Evolutionary conservation across 495 filamentous ascomycete genomes (phyloP).

Genomic region (Poronia punctata): DNA sequence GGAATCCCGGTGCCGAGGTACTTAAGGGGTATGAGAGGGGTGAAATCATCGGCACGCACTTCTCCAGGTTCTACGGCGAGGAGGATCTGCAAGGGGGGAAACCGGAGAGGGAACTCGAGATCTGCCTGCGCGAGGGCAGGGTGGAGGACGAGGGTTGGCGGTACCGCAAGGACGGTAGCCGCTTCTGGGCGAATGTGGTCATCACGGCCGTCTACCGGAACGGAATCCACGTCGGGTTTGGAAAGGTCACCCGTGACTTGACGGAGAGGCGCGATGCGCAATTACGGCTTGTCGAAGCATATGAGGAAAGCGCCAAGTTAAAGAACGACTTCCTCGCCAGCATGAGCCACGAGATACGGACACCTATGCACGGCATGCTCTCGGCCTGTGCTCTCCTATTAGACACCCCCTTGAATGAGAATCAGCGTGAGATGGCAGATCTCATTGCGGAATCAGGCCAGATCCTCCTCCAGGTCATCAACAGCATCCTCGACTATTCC

Average conservation of each 20-base stretch:
- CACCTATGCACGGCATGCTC: conserved; percentile 48
- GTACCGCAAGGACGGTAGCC: conserved; percentile 52
- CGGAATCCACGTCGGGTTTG: conserved; percentile 54
- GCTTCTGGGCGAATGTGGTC: conserved; percentile 63
- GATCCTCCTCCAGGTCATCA: conserved; percentile 43
- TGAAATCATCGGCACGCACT: conserved; percentile 58
- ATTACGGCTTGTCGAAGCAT: conserved; percentile 50
- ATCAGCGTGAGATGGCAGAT: conserved; percentile 38
- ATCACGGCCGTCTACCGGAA: conserved; percentile 55
- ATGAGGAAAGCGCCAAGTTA: conserved; percentile 57
- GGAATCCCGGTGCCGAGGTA: conserved; percentile 54
- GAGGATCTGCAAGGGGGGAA: conserved; percentile 49
- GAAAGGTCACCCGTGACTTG: conserved; percentile 59
- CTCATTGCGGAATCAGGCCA: conserved; percentile 44
- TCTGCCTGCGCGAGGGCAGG: conserved; percentile 52
- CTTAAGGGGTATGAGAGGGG: conserved; percentile 51
- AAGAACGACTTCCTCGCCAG: conserved; percentile 65
- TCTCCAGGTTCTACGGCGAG: conserved; percentile 54
- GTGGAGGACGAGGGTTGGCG: conserved; percentile 64
- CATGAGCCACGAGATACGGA: conserved; percentile 48
- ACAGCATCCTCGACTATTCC: conserved; percentile 47
- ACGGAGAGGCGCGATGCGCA: conserved; percentile 56
- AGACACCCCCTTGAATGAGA: conserved; percentile 30
- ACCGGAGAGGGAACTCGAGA: conserved; percentile 47
- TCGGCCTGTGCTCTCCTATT: conserved; percentile 38